Evolutionary conservation across 768 basidiomycete species (phyloP).

Genomic region (Pisolithus albus): DNA sequence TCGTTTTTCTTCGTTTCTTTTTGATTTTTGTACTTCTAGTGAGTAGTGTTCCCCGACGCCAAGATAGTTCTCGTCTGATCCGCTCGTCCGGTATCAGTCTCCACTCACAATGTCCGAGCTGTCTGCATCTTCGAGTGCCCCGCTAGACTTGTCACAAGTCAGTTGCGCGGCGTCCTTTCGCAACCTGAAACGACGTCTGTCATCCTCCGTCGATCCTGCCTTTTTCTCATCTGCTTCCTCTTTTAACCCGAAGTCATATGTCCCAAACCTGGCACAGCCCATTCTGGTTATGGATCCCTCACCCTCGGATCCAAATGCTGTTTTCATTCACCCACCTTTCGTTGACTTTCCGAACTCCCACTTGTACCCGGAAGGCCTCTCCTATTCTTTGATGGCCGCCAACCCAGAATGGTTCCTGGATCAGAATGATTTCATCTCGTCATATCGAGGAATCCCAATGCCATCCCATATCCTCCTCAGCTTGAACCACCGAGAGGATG

Average conservation of each 20-base stretch:
- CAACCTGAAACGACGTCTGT: conserved; percentile 43
- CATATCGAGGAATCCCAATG: conserved; percentile 39
- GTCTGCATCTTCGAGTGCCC: conserved; percentile 10
- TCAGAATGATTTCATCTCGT: conserved; percentile 53
- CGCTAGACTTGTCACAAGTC: conserved; percentile 22
- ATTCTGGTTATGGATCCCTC: conserved; percentile 61
- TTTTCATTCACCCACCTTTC: conserved; percentile 76
- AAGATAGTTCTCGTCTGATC: neutral
- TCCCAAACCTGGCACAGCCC: conserved; percentile 42
- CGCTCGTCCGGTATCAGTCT: neutral
- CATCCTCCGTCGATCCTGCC: conserved; percentile 40
- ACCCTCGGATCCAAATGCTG: conserved; percentile 52
- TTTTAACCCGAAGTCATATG: conserved; percentile 60
- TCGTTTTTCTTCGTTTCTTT: neutral
- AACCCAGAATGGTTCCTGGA: conserved; percentile 80
- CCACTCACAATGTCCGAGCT: conserved; percentile 15
- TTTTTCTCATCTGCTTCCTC: conserved; percentile 62
- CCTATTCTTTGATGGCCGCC: conserved; percentile 64
- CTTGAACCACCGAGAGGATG: conserved; percentile 82
- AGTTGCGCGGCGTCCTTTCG: conserved; percentile 18
- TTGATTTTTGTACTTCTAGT: conserved; percentile 4
- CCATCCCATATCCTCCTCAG: conserved; percentile 66
- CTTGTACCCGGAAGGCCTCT: conserved; percentile 57
- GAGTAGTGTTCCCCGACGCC: neutral
- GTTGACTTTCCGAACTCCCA: conserved; percentile 56